Percentiles rank a stretch among this genome's conserved stretches.
These are phyloP conservation scores for Melastoma candidum DNA, from an alignment of 441 rosid genomes.

Conservation along the genomic window DNA sequence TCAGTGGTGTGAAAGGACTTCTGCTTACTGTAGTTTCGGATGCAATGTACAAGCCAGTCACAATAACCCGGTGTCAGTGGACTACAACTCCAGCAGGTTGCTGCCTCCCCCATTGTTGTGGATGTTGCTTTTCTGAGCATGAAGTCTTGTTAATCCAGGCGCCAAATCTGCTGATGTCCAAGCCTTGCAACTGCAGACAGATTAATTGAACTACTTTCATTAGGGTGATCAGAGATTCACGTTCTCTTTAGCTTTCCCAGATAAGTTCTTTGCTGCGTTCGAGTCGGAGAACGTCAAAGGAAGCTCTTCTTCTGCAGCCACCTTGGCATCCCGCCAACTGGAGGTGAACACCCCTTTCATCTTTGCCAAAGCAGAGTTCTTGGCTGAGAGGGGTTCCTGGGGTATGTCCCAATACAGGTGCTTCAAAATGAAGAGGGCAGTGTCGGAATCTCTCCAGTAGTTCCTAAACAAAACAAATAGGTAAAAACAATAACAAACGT, in stretches of 20 bases:
- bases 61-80: no score
- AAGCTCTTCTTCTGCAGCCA: conserved; percentile 49
- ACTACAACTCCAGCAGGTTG: no score
- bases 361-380: conserved; percentile 19
- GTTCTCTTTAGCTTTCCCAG: conserved; percentile 44
- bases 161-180: no score
- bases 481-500: no score
- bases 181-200: no score
- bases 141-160: no score
- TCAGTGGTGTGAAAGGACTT: no score
- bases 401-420: conserved; percentile 68
- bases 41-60: no score
- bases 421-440: conserved; percentile 84
- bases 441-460: conserved; percentile 66
- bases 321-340: conserved; percentile 43
- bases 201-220: no score
- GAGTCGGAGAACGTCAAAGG: conserved; percentile 78
- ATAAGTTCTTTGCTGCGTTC: conserved; percentile 37
- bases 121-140: no score
- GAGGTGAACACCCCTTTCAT: conserved; percentile 24
- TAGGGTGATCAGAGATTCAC: conserved; percentile 7
- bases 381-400: conserved; percentile 33
- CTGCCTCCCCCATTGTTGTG: no score
- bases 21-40: no score
- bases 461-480: not conserved